Evolutionary conservation across 176 grass and related monocot genomes (phyloP), one percentile per base, ranked within the genome.

Genomic region (Ampelocalamus luodianensis): DNA sequence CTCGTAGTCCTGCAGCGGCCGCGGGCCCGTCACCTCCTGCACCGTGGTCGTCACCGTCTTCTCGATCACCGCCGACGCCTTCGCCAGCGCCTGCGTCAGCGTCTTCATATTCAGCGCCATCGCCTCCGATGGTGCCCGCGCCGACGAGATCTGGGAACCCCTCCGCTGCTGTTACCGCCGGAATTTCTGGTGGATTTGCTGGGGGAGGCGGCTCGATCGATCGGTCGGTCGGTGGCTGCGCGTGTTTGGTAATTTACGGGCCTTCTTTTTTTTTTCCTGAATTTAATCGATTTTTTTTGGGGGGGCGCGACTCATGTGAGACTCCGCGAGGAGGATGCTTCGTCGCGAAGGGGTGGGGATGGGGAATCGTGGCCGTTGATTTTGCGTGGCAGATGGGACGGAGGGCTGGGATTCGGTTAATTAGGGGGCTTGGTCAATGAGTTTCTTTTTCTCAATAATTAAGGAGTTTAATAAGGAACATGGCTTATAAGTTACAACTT

Each of bases 101-200:
- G 90, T 92, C 89, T 94, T 95, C 88, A 99, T 95, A 81, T 99
- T 99, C 59, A 99, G 88, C 81, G 97, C 87, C 97, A 99, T 99
- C 86, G 72, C 79, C 73, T 60, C 65, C 44, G 59, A 53, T 23
- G 66, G 27, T 24, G 43, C 63, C 66, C 42, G 42, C 58, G 77
- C 54, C 85, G 81, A 63, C 76, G 81, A 84, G 89, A 91, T 91
- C 89, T 91, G 81, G 38, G 80, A 91, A 42, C 23, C 68, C 60
- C 68, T n/a, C 54, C 67, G 74, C 34, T 60, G 79, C 69, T 73
- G 75, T n/a, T 16, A 9, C 56, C 63, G 36, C 23, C 72, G 50
- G 74, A 68, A 27, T 72, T 82, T 32, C 10, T 1, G 71, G 71
- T 70, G 78, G 71, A 81, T 85, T 75, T 81, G 51, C 29, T 51